Percentiles rank a stretch among this genome's conserved stretches.
Conservation (phyloP, 306 rosid genomes). For the Malus sieversii region DNA sequence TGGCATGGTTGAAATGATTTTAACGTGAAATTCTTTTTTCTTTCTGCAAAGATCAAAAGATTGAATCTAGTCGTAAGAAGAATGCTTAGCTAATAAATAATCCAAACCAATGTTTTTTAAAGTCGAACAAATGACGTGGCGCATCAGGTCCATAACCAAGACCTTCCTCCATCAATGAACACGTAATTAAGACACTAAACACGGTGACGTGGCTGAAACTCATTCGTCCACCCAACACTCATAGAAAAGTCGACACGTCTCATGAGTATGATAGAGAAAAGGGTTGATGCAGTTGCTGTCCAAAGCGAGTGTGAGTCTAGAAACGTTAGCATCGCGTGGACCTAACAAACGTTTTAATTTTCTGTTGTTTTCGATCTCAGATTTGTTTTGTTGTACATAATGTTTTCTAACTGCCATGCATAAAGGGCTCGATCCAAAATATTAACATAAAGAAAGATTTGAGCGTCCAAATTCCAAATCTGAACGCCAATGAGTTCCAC, state of each 20-base stretch:
- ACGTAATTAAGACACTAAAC: background rate
- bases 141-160: background rate
- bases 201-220: background rate
- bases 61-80: no score
- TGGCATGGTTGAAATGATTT: no score
- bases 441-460: background rate
- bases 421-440: background rate
- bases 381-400: background rate
- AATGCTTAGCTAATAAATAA: no score
- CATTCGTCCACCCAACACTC: background rate
- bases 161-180: background rate
- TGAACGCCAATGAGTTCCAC: background rate
- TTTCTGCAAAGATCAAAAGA: no score
- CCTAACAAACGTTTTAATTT: background rate
- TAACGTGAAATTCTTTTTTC: no score
- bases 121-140: no score
- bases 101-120: no score
- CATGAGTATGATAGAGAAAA: background rate
- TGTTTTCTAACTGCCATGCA: background rate
- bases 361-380: background rate
- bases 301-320: background rate
- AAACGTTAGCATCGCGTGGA: background rate
- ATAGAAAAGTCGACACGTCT: background rate
- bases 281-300: background rate
- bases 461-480: background rate